phyloP scores from a whole-genome alignment of 2,329 filamentous ascomycete genomes.

The Penicillium sp. region DNA sequence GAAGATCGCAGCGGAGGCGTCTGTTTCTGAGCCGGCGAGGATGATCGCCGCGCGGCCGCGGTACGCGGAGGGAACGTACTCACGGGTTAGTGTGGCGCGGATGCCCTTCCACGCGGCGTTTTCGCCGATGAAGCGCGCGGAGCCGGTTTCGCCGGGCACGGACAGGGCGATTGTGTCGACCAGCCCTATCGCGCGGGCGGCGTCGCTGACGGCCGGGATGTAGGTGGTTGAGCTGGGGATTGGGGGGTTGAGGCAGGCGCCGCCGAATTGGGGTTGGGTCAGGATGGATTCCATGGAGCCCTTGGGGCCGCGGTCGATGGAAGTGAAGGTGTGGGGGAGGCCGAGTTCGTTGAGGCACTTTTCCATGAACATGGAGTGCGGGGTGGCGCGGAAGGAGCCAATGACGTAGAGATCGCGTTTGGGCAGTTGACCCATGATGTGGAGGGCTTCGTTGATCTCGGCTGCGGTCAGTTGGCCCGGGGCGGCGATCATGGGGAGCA shows the following conservation, averaged over 20 bases:
- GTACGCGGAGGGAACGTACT: conserved; percentile 82
- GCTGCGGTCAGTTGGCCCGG: conserved; percentile 83
- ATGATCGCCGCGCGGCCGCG: conserved; percentile 74
- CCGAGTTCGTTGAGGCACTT: conserved; percentile 81
- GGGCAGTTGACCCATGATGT: conserved; percentile 77
- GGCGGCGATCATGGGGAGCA: conserved; percentile 80
- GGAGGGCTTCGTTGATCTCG: conserved; percentile 78
- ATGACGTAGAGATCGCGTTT: conserved; percentile 81
- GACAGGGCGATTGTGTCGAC: conserved; percentile 78
- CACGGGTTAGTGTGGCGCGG: conserved; percentile 74
- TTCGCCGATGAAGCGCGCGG: conserved; percentile 65
- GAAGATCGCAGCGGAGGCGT: conserved; percentile 77
- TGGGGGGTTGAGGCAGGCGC: conserved; percentile 77
- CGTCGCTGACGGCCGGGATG: conserved; percentile 69
- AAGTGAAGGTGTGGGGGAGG: conserved; percentile 78
- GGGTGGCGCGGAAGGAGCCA: conserved; percentile 70
- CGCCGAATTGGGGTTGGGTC: conserved; percentile 74
- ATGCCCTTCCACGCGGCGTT: conserved; percentile 88
- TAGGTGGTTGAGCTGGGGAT: conserved; percentile 61
- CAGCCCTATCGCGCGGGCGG: conserved; percentile 75
- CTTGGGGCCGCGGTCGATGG: conserved; percentile 70
- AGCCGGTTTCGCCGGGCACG: conserved; percentile 29
- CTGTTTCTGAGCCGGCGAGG: conserved; percentile 70
- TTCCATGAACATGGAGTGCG: conserved; percentile 81
- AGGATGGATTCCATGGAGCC: conserved; percentile 72